Evolutionary conservation across 1,284 basidiomycete genomes (phyloP).

Genomic region (Trichosporon inkin): DNA sequence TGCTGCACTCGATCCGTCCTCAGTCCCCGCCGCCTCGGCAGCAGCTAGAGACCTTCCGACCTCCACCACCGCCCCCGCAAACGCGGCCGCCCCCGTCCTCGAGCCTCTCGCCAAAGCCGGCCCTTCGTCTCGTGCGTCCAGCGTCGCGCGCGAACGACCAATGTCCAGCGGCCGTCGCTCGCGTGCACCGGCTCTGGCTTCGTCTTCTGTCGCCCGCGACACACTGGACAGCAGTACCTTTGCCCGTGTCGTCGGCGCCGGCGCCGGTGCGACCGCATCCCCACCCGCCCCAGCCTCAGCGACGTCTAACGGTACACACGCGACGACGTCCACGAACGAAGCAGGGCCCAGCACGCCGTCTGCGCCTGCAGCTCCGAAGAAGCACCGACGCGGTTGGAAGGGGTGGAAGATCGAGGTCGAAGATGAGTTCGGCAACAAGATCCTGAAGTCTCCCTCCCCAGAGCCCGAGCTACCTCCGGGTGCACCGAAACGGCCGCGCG

Average conservation of each 20-base stretch:
- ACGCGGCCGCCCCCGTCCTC: neutral
- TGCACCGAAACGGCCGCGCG: conserved; percentile 17
- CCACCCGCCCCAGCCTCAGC: neutral
- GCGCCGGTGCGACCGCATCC: neutral
- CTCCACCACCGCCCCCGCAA: neutral
- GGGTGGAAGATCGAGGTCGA: conserved; percentile 43
- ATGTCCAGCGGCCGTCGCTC: conserved; percentile 3
- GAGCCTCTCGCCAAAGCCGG: conserved; percentile 1
- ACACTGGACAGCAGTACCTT: neutral
- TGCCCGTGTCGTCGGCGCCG: neutral
- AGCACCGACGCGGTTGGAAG: conserved; percentile 40
- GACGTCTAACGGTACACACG: neutral
- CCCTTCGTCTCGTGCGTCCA: neutral
- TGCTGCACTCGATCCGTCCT: neutral
- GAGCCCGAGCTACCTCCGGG: conserved; percentile 15
- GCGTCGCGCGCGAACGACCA: neutral
- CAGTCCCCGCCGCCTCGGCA: neutral
- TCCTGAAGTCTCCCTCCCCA: conserved; percentile 23
- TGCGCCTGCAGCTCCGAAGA: conserved; percentile 25
- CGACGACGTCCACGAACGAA: neutral
- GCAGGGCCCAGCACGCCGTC: neutral
- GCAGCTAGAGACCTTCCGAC: neutral
- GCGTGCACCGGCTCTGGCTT: neutral
- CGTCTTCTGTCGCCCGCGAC: neutral
- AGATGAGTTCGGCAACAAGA: conserved; percentile 41